These are phyloP conservation scores for Millerago galiae DNA, from an alignment of 805 yeast species.

Conservation along the genomic window DNA sequence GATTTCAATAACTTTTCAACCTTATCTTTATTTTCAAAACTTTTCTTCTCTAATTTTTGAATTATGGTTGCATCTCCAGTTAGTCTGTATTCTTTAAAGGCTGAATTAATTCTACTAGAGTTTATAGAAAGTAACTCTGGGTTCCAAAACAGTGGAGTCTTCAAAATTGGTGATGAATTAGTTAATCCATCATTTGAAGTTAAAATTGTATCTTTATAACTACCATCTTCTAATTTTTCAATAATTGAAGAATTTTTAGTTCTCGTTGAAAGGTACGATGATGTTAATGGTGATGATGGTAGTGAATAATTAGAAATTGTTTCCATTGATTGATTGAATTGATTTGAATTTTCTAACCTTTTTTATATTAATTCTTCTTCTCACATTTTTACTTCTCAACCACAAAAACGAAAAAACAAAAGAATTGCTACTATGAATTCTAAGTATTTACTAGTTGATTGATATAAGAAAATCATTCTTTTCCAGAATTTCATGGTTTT, in stretches of 20 bases:
- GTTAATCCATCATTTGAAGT: constrained; percentile 1
- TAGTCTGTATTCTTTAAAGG: neutral
- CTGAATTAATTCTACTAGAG: neutral
- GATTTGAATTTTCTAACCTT: no score
- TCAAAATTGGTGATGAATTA: neutral
- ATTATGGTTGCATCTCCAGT: constrained; percentile 2
- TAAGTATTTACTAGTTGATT: no score
- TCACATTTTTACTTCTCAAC: no score
- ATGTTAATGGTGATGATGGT: constrained; percentile 1
- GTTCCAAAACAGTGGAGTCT: constrained; percentile 4
- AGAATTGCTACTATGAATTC: no score
- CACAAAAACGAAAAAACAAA: no score
- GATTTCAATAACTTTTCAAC: neutral
- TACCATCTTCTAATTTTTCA: constrained; percentile 6
- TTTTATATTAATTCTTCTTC: no score
- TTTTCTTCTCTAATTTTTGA: constrained; percentile 8
- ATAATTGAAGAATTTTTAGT: constrained; percentile 1
- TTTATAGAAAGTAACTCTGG: constrained; percentile 1
- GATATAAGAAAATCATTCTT: no score
- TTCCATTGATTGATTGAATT: no score
- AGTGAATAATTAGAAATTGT: neutral
- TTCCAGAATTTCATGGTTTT: no score
- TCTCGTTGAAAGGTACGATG: neutral
- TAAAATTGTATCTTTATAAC: constrained; percentile 2
- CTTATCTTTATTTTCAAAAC: neutral